Percentiles rank a stretch among this genome's conserved stretches.
Conservation (phyloP, 495 filamentous ascomycete genomes). For the Parmelia sp. region DNA sequence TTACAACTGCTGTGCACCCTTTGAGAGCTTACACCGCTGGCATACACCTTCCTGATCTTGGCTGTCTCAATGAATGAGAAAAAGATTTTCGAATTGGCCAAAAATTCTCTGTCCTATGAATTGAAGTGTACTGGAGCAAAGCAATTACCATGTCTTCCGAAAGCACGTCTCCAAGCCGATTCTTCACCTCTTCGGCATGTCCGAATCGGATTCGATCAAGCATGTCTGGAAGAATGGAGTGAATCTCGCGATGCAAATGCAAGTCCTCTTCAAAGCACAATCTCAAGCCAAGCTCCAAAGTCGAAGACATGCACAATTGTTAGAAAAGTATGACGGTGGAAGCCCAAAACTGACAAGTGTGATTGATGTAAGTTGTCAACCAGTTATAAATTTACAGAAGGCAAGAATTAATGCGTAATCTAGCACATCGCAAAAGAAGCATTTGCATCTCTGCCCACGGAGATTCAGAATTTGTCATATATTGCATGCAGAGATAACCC, state of each 20-base stretch:
- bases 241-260: neutral
- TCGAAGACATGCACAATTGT: neutral
- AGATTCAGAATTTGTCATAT: neutral
- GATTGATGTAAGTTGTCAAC: neutral
- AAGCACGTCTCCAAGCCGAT: neutral
- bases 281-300: neutral
- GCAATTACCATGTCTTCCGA: neutral
- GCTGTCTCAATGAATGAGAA: neutral
- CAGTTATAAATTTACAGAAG: neutral
- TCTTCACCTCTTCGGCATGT: neutral
- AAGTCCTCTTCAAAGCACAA: neutral
- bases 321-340: neutral
- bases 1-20: too few relatives aligned
- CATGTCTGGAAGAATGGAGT: neutral
- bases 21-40: neutral
- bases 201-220: neutral
- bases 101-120: neutral
- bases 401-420: neutral
- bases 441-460: neutral
- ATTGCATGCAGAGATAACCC: neutral
- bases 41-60: neutral
- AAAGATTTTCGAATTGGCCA: neutral
- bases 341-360: neutral
- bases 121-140: neutral
- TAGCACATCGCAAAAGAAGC: neutral